Conservation (phyloP, 345 rosid species). For the Bruguiera gymnorhiza region DNA sequence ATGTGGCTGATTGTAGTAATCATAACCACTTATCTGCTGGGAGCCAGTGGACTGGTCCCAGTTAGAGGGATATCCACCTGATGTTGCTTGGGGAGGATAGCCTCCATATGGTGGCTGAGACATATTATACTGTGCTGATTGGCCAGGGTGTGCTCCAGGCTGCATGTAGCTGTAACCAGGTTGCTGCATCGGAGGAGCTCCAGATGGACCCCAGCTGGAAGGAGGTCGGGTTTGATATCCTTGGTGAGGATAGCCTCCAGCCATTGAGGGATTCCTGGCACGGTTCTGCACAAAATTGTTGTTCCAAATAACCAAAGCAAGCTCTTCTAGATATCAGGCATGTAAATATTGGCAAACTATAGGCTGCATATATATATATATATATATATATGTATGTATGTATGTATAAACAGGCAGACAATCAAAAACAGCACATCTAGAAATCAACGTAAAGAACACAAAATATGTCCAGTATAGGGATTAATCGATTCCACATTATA, state of each 20-base stretch:
- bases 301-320: constrained; percentile 31
- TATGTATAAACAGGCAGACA: constrained; percentile 5
- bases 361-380: not conserved
- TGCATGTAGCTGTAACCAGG: constrained; percentile 84
- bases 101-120: constrained; percentile 69
- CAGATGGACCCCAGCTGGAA: constrained; percentile 72
- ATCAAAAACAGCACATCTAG: constrained; percentile 22
- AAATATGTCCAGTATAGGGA: constrained; percentile 37
- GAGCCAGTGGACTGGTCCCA: constrained; percentile 88
- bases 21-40: constrained; percentile 70
- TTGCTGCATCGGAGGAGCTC: constrained; percentile 70
- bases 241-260: constrained; percentile 86
- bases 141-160: constrained; percentile 81
- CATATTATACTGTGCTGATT: constrained; percentile 61
- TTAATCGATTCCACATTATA: constrained; percentile 55
- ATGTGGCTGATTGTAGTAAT: constrained; percentile 76
- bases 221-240: constrained; percentile 90
- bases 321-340: constrained; percentile 16
- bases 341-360: constrained; percentile 15
- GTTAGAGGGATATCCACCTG: constrained; percentile 68
- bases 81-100: constrained; percentile 73
- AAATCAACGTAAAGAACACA: not conserved
- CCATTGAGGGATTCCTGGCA: constrained; percentile 69
- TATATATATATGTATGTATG: not conserved
- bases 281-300: constrained; percentile 73